Conservation (phyloP, 306 rosid genomes). For the Ceratonia siliqua region DNA sequence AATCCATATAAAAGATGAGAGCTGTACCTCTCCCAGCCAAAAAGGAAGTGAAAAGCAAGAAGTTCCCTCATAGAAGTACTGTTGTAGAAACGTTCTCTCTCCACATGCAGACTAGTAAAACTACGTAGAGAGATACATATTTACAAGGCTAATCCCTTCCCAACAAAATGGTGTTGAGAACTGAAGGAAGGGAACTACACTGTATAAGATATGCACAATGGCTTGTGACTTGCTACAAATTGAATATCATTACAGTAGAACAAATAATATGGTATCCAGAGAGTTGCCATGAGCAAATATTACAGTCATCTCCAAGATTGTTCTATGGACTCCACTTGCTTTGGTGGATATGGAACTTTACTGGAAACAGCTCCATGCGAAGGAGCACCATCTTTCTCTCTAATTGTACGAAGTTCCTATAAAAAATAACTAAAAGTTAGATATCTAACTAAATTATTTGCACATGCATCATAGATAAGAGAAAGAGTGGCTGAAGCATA, state of each 20-base stretch:
- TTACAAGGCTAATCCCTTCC: conserved; percentile 47
- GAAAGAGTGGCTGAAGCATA: neutral
- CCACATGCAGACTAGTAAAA: conserved; percentile 19
- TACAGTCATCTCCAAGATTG: conserved; percentile 58
- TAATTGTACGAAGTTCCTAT: conserved; percentile 65
- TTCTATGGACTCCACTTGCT: conserved; percentile 44
- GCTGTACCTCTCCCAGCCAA: neutral
- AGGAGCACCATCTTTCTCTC: conserved; percentile 52
- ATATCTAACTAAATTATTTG: no score
- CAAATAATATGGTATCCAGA: conserved; percentile 39
- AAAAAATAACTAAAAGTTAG: conserved; percentile 8
- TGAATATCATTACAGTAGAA: conserved; percentile 32
- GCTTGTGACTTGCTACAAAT: conserved; percentile 39
- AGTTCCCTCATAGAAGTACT: neutral
- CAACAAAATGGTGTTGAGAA: conserved; percentile 24
- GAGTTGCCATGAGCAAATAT: conserved; percentile 27
- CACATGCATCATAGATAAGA: neutral
- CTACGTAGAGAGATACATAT: conserved; percentile 45
- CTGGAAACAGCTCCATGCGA: conserved; percentile 35
- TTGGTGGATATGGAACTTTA: conserved; percentile 44
- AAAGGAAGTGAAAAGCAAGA: conserved; percentile 1
- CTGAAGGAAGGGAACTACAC: conserved; percentile 19
- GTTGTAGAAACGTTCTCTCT: conserved; percentile 10
- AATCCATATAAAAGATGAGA: neutral
- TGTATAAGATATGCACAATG: conserved; percentile 45